These are phyloP conservation scores for Euphorbia lathyris DNA, from an alignment of 345 rosid species.

Conservation along the genomic window DNA sequence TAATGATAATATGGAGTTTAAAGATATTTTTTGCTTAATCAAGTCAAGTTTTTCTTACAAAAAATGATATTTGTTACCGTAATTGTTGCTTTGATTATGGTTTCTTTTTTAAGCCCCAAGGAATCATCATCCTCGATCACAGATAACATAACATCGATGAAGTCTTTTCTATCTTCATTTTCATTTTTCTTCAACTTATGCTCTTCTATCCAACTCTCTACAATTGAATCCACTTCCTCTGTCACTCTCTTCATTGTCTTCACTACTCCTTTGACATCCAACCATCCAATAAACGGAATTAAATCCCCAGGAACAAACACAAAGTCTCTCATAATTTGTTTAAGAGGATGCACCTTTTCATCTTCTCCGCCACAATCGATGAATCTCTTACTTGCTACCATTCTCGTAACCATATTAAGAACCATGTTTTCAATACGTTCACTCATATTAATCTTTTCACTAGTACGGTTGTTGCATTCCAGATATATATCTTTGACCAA, in stretches of 20 bases:
- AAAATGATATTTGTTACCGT: conserved; percentile 5
- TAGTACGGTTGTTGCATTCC: neutral
- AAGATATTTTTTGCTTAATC: no score
- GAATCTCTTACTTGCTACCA: conserved; percentile 25
- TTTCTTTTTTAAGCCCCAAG: conserved; percentile 9
- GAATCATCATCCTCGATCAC: conserved; percentile 4
- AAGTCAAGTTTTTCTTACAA: no score
- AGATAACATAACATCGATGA: conserved; percentile 24
- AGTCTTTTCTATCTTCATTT: neutral
- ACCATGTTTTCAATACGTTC: conserved; percentile 6
- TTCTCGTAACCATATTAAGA: conserved; percentile 17
- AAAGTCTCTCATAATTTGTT: conserved; percentile 25
- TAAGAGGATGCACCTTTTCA: conserved; percentile 18
- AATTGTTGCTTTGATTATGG: conserved; percentile 16
- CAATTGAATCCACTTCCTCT: conserved; percentile 26
- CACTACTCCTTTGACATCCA: conserved; percentile 14
- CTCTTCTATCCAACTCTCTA: conserved; percentile 34
- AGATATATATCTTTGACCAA: conserved; percentile 13
- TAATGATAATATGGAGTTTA: neutral
- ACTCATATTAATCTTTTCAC: neutral
- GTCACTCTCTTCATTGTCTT: conserved; percentile 19
- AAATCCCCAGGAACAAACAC: conserved; percentile 29
- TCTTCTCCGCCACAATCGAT: neutral
- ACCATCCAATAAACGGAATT: conserved; percentile 29
- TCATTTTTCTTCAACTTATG: conserved; percentile 16